phyloP scores from a whole-genome alignment of 371 early-diverging fungal species.

The Thermomucor indicae-seudaticae region DNA sequence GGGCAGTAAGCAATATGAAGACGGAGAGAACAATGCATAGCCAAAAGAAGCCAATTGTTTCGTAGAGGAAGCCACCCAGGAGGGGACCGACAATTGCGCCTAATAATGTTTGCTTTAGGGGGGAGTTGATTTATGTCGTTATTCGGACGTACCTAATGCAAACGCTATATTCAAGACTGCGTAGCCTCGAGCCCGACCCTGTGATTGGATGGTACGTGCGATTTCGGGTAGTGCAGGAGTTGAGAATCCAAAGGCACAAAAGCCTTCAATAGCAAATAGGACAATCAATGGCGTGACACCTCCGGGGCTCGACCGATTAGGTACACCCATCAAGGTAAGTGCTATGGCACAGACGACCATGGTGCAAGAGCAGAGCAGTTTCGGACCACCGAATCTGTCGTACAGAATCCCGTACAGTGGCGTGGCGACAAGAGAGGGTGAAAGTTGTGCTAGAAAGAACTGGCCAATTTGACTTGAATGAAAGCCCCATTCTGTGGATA shows the following conservation, averaged over 20 bases:
- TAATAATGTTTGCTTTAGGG: no score
- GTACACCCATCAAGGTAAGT: not conserved
- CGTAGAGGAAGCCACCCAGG: conserved; percentile 30
- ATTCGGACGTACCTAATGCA: conserved; percentile 33
- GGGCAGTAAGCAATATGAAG: conserved; percentile 22
- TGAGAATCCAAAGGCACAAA: conserved; percentile 31
- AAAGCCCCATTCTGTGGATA: conserved; percentile 35
- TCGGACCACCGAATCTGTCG: conserved; percentile 33
- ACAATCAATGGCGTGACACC: not conserved
- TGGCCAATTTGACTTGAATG: conserved; percentile 48
- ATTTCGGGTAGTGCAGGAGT: conserved; percentile 47
- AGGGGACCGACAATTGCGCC: conserved; percentile 37
- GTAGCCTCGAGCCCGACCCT: conserved; percentile 42
- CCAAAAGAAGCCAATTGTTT: conserved; percentile 34
- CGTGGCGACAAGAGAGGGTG: conserved; percentile 38
- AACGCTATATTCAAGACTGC: conserved; percentile 53
- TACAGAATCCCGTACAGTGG: conserved; percentile 42
- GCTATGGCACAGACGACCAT: not conserved
- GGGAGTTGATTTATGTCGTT: no score
- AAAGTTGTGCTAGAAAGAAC: conserved; percentile 45
- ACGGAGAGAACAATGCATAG: conserved; percentile 31
- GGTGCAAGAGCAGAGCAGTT: not conserved
- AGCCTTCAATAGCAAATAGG: conserved; percentile 32
- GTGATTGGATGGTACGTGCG: conserved; percentile 38
- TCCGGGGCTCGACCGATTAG: not conserved